Conservation (phyloP, 2,329 filamentous ascomycete genomes). For the Graphilbum fragrans region DNA sequence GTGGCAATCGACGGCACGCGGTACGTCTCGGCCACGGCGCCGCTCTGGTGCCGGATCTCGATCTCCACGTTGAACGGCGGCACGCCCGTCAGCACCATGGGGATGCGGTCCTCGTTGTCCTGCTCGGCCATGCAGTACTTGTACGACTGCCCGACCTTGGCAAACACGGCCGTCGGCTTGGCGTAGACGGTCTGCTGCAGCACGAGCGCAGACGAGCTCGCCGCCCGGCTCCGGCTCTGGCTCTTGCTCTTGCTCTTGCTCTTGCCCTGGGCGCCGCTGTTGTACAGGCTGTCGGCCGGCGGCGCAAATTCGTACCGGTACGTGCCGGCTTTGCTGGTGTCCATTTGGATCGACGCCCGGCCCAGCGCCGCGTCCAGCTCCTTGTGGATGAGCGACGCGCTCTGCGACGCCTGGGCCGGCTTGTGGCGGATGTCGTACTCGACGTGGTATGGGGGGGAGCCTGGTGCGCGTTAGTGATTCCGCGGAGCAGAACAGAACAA, state of each 20-base stretch:
- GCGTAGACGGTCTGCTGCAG: slow-evolving; percentile 77
- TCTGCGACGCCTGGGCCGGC: slow-evolving; percentile 43
- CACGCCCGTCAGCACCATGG: slow-evolving; percentile 69
- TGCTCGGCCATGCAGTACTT: slow-evolving; percentile 87
- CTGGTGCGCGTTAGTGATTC: slow-evolving; percentile 26
- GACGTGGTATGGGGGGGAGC: slow-evolving; percentile 68
- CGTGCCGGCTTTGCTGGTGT: slow-evolving; percentile 68
- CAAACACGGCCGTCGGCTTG: slow-evolving; percentile 70
- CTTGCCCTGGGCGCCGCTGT: slow-evolving; percentile 40
- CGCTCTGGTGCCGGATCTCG: slow-evolving; percentile 84
- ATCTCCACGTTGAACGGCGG: slow-evolving; percentile 86
- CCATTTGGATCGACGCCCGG: slow-evolving; percentile 69
- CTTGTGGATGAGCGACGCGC: slow-evolving; percentile 49
- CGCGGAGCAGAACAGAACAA: too few species aligned
- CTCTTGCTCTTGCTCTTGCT: background rate
- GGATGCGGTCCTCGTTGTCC: slow-evolving; percentile 73
- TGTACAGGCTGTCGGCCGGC: slow-evolving; percentile 77
- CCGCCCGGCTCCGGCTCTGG: background rate
- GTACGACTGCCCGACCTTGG: slow-evolving; percentile 81
- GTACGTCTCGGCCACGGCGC: slow-evolving; percentile 61
- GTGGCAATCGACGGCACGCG: slow-evolving; percentile 68
- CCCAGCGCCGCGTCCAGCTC: slow-evolving; percentile 66
- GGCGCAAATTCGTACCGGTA: slow-evolving; percentile 81
- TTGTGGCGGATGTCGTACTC: slow-evolving; percentile 71
- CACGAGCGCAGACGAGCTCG: slow-evolving; percentile 37